A percentile compares a stretch with the other conserved stretches of the same genome.
Evolutionary conservation across 805 yeast species (phyloP).

Genomic region (Maudiozyma pseudohumilis): DNA sequence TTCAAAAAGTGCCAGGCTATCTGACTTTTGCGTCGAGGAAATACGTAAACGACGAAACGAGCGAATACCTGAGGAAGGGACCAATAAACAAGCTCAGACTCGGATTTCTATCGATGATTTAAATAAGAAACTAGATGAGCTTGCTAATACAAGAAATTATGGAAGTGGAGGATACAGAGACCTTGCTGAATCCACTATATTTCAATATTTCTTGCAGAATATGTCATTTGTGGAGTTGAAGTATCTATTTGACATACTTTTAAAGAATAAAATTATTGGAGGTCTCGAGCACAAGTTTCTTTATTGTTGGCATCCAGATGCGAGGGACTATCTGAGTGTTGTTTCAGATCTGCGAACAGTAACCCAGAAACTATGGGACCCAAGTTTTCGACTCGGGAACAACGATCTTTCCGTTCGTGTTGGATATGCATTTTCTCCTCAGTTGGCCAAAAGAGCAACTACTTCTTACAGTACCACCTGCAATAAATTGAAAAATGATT

Average conservation of each 20-base stretch:
- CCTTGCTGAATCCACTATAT: conserved; percentile 25
- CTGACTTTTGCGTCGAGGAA: conserved; percentile 39
- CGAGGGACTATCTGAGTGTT: conserved; percentile 50
- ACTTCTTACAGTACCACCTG: conserved; percentile 43
- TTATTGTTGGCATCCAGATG: conserved; percentile 69
- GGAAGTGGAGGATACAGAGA: conserved; percentile 15
- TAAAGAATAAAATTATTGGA: conserved; percentile 51
- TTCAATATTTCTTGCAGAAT: conserved; percentile 41
- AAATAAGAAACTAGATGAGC: conserved; percentile 36
- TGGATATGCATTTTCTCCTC: conserved; percentile 56
- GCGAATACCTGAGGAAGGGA: no score
- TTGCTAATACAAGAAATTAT: conserved; percentile 27
- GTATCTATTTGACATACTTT: conserved; percentile 58
- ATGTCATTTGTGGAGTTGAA: conserved; percentile 55
- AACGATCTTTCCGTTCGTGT: conserved; percentile 30
- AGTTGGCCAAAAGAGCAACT: conserved; percentile 51
- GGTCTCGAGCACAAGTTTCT: conserved; percentile 52
- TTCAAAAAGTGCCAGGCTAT: conserved; percentile 33
- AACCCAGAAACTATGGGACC: conserved; percentile 48
- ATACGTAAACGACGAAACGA: conserved; percentile 39
- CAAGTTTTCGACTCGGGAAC: conserved; percentile 33
- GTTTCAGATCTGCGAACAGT: conserved; percentile 55
- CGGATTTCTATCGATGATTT: conserved; percentile 39
- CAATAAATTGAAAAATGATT: conserved; percentile 36
- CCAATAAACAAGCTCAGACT: conserved; percentile 14